A percentile compares a stretch with the other conserved stretches of the same genome.
These are phyloP conservation scores for Whalleya microplaca DNA, from an alignment of 2,329 filamentous ascomycete genomes.

Conservation along the genomic window DNA sequence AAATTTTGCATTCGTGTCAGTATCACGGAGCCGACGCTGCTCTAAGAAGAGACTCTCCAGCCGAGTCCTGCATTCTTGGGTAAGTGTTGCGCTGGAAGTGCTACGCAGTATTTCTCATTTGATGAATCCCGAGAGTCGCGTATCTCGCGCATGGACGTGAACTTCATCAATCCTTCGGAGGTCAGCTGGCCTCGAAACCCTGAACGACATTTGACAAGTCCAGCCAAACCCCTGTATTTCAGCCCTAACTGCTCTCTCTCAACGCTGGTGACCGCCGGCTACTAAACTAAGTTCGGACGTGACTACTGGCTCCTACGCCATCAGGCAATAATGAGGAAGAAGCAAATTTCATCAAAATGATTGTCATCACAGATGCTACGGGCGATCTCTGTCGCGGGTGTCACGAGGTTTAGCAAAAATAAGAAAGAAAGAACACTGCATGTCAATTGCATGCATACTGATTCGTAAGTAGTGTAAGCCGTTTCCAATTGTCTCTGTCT, in stretches of 20 bases:
- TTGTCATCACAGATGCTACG: constrained; percentile 17
- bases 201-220: constrained; percentile 25
- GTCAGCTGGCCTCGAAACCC: constrained; percentile 31
- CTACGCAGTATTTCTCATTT: constrained; percentile 7
- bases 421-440: constrained; percentile 3
- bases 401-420: constrained; percentile 14
- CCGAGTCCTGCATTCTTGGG: neutral
- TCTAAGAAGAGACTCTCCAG: constrained; percentile 3
- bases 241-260: constrained; percentile 27
- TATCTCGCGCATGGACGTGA: constrained; percentile 12
- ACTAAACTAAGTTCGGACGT: neutral
- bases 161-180: constrained; percentile 16
- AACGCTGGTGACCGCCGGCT: neutral
- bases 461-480: neutral
- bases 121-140: constrained; percentile 14
- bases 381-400: constrained; percentile 17
- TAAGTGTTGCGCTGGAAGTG: constrained; percentile 11
- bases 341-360: constrained; percentile 9
- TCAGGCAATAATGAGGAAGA: constrained; percentile 21
- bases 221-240: constrained; percentile 27
- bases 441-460: neutral
- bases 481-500: neutral
- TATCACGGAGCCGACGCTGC: constrained; percentile 15
- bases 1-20: neutral
- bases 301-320: constrained; percentile 6